Conservation (phyloP, 2,329 filamentous ascomycete genomes). For the Fusarium sp. region DNA sequence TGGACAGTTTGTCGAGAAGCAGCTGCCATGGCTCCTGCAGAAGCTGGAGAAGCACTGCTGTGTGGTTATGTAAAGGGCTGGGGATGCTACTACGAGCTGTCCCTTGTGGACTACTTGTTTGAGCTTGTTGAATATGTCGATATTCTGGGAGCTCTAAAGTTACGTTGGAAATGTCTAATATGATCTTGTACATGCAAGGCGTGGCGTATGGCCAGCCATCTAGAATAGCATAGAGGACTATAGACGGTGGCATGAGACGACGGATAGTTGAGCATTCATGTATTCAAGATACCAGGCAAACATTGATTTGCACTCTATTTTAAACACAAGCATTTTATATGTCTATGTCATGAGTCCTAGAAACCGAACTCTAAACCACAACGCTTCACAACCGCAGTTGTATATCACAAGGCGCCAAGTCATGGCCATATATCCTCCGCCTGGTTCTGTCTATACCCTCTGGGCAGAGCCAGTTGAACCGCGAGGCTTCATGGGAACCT, state of each 20-base stretch:
- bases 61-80: conserved; percentile 73
- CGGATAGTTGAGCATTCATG: conserved; percentile 14
- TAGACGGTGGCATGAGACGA: conserved; percentile 15
- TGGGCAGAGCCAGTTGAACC: neutral
- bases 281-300: conserved; percentile 24
- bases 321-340: neutral
- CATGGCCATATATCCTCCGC: neutral
- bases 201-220: neutral
- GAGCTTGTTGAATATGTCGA: conserved; percentile 19
- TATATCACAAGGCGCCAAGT: neutral
- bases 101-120: conserved; percentile 3
- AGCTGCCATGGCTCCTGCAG: conserved; percentile 70
- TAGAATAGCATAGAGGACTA: conserved; percentile 11
- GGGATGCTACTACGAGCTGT: conserved; percentile 16
- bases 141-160: neutral
- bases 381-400: neutral
- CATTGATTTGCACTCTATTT: conserved; percentile 12
- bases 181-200: neutral
- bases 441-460: neutral
- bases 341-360: neutral
- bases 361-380: neutral
- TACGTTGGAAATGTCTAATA: conserved; percentile 10
- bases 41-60: conserved; percentile 79
- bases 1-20: conserved; percentile 70
- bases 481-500: conserved; percentile 8